Percentiles rank a stretch among this genome's conserved stretches.
Conservation (phyloP, 108 stramenopile genomes). For the Mayamaea pseudoterrestris region DNA sequence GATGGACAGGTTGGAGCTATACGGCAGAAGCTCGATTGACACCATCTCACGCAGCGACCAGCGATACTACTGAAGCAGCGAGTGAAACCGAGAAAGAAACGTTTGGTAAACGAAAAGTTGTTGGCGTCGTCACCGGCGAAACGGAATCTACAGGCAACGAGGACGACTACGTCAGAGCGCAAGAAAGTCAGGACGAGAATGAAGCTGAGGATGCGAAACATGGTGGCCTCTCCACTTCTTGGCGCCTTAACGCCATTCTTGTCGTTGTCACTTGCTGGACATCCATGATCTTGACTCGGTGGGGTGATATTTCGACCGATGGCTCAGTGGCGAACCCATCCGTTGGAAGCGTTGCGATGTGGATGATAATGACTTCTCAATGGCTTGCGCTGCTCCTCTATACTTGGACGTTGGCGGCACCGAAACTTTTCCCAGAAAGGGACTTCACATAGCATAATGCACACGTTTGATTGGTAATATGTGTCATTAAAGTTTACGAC, state of each 20-base stretch:
- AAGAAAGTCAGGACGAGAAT: not conserved
- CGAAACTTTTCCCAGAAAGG: slow-evolving; percentile 77
- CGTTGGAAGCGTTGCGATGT: slow-evolving; percentile 76
- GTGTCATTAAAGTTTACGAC: too few relatives aligned
- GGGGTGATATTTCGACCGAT: slow-evolving; percentile 69
- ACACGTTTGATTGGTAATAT: too few relatives aligned
- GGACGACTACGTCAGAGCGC: slow-evolving; percentile 3
- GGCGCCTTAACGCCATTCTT: slow-evolving; percentile 83
- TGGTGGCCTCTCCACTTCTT: slow-evolving; percentile 33
- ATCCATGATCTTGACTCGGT: slow-evolving; percentile 85
- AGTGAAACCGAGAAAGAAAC: not conserved
- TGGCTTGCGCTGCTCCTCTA: slow-evolving; percentile 79
- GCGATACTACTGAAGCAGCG: not conserved
- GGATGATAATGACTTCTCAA: slow-evolving; percentile 84
- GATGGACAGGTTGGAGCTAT: slow-evolving; percentile 70
- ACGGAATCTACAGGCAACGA: slow-evolving; percentile 7
- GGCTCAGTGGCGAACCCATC: slow-evolving; percentile 66
- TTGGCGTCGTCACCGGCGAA: slow-evolving; percentile 36
- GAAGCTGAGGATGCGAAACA: not conserved
- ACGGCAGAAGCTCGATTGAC: slow-evolving; percentile 41
- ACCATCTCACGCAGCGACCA: not conserved
- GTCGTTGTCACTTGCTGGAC: slow-evolving; percentile 71
- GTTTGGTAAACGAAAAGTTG: slow-evolving; percentile 15
- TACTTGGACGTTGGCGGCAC: slow-evolving; percentile 86
- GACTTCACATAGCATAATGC: too few relatives aligned